Evolutionary conservation across 1,139 yeast genomes (phyloP).

Genomic region (Geotrichum reessii): DNA sequence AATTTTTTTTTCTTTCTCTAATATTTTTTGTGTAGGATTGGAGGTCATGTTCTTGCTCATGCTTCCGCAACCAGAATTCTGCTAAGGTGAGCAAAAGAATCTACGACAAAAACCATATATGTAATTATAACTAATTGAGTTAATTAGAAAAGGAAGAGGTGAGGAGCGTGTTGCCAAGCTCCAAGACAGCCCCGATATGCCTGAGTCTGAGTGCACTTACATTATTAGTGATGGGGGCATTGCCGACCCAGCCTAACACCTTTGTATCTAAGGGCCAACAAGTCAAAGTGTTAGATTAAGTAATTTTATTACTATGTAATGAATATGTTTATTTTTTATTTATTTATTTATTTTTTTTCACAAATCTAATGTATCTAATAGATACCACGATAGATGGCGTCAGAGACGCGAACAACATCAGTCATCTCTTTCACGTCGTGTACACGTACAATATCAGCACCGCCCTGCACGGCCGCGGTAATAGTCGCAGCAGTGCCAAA

Average conservation of each 20-base stretch:
- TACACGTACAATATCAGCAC: constrained; percentile 78
- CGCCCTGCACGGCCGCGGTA: constrained; percentile 66
- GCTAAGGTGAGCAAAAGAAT: constrained; percentile 31
- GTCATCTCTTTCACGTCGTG: constrained; percentile 72
- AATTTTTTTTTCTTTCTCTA: too few species aligned
- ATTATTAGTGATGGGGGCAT: constrained; percentile 51
- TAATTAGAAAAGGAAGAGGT: constrained; percentile 53
- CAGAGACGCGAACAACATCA: constrained; percentile 64
- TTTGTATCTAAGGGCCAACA: neutral
- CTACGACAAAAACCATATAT: neutral
- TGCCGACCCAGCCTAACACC: constrained; percentile 38
- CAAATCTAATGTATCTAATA: neutral
- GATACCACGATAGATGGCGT: constrained; percentile 58
- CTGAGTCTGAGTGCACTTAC: constrained; percentile 53
- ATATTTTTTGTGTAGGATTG: constrained; percentile 40
- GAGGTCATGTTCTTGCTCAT: constrained; percentile 60
- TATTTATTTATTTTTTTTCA: too few species aligned
- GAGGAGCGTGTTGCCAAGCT: constrained; percentile 58
- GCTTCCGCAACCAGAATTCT: constrained; percentile 59
- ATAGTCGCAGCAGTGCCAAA: constrained; percentile 75
- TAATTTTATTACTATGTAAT: neutral
- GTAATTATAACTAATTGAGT: neutral
- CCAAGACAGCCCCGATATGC: constrained; percentile 61
- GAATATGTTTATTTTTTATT: too few species aligned
- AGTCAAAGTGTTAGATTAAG: neutral